Evolutionary conservation across 148 eudicot genomes (phyloP), one percentile per base, ranked within the genome.

Genomic region (Fagopyrum tataricum): DNA sequence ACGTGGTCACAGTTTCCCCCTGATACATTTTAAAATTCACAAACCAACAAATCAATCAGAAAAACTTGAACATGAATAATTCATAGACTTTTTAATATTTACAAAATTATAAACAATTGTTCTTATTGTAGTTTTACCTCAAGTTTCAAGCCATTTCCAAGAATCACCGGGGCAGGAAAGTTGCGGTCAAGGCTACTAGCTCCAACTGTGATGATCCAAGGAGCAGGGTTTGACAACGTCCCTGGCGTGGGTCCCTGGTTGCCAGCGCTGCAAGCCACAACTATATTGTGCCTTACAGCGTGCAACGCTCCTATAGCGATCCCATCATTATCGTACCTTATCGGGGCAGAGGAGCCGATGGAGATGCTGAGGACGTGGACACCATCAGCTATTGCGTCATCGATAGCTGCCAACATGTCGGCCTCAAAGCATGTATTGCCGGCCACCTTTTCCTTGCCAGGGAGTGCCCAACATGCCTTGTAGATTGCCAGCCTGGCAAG

Each of bases 401-500:
- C 98, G 13, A 94, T 84, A 0, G 90, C 98, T 0, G 97, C 98
- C 31, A 94, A 67, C 87, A 94, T 87, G 84, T 94, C 98, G 37
- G 84, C 90, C 5, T 73, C 87, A 4, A 83, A 81, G 71, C 97
- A 94, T 0, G 90, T 83, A 83, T 92, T 85, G 0, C 93, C 96
- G 1, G 51, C 73, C 7, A 73, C 88, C 72, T 87, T 88, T 7
- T 81, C 93, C 14, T 83, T 46, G 8, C 76, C 75, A 0, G 91
- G 91, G 41, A 91, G 44, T 0, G 85, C 79, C 98, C 98, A 94
- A 41, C 97, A 91, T 1, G 78, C 91, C 79, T 94, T 94, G 90
- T 94, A 94, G 18, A 90, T 85, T 0, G 98, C 97, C 1, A 94
- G 77, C 70, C 87, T 95, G 2, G 82, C 96, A 0, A 87, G 76